Percentiles rank a stretch among this genome's conserved stretches.
phyloP scores from a whole-genome alignment of 169 alveolate species.

The Plasmodium cynomolgi region DNA sequence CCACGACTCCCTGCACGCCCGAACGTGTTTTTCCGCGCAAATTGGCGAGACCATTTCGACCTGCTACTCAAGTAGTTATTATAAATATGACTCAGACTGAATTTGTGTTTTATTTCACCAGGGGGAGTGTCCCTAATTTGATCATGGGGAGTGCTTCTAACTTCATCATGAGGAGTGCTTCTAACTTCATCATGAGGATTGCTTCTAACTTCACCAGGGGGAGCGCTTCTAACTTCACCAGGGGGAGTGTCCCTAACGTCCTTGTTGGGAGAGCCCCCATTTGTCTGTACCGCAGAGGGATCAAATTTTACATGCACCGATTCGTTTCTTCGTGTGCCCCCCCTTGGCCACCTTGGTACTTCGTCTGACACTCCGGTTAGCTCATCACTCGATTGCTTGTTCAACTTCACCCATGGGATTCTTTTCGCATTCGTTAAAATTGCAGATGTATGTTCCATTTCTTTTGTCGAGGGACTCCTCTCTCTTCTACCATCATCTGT shows the following conservation, averaged over 20 bases:
- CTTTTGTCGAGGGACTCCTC: neutral
- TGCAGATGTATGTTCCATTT: too few relatives aligned
- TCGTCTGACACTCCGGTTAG: neutral
- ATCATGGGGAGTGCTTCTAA: too few relatives aligned
- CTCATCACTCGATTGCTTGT: neutral
- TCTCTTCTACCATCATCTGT: neutral
- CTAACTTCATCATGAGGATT: too few relatives aligned
- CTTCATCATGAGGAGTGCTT: too few relatives aligned
- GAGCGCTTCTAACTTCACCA: too few relatives aligned
- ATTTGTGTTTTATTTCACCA: neutral
- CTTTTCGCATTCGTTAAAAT: too few relatives aligned
- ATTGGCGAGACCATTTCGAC: neutral
- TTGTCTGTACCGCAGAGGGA: neutral
- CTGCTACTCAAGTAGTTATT: constrained; percentile 16
- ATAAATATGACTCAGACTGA: neutral
- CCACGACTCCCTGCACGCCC: neutral
- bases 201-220: too few relatives aligned
- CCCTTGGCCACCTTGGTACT: neutral
- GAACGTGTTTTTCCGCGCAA: constrained; percentile 1
- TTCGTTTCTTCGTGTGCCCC: neutral
- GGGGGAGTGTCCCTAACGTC: neutral
- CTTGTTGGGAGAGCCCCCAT: neutral
- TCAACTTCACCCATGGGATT: neutral
- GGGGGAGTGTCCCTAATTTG: neutral
- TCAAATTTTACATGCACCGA: neutral